These are phyloP conservation scores for Saccharomycopsis guyanensis DNA, from an alignment of 805 yeast species.

Conservation along the genomic window DNA sequence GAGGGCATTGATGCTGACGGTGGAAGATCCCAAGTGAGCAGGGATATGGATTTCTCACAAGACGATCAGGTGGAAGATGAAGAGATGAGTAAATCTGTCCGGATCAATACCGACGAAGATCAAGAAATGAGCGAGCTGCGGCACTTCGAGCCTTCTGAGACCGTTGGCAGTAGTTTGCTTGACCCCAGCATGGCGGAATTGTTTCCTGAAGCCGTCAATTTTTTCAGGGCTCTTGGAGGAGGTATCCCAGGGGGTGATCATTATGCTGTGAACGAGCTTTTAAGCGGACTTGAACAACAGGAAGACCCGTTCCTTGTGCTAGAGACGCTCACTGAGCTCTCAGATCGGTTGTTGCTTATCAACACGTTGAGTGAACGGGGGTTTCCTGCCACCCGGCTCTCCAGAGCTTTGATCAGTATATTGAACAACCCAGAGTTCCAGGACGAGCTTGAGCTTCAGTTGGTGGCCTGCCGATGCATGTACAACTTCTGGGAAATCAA, in stretches of 20 bases:
- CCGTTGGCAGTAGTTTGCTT: slow-evolving; percentile 13
- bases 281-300: slow-evolving; percentile 27
- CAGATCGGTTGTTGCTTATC: slow-evolving; percentile 62
- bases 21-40: no score
- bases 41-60: slow-evolving; percentile 20
- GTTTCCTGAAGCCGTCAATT: slow-evolving; percentile 33
- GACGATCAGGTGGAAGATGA: slow-evolving; percentile 27
- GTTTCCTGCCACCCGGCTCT: slow-evolving; percentile 52
- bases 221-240: slow-evolving; percentile 24
- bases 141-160: background rate
- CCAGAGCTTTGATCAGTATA: slow-evolving; percentile 47
- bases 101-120: slow-evolving; percentile 23
- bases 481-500: slow-evolving; percentile 74
- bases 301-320: slow-evolving; percentile 55
- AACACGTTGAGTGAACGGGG: slow-evolving; percentile 51
- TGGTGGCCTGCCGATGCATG: slow-evolving; percentile 77
- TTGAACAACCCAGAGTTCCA: slow-evolving; percentile 49
- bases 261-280: slow-evolving; percentile 11
- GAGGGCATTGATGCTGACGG: no score
- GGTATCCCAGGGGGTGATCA: slow-evolving; percentile 13
- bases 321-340: slow-evolving; percentile 58
- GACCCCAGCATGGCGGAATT: slow-evolving; percentile 27
- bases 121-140: slow-evolving; percentile 19
- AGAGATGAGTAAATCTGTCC: slow-evolving; percentile 20
- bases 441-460: slow-evolving; percentile 70